These are phyloP conservation scores for Nicotiana knightiana DNA, from an alignment of 257 asterid species.

Conservation along the genomic window DNA sequence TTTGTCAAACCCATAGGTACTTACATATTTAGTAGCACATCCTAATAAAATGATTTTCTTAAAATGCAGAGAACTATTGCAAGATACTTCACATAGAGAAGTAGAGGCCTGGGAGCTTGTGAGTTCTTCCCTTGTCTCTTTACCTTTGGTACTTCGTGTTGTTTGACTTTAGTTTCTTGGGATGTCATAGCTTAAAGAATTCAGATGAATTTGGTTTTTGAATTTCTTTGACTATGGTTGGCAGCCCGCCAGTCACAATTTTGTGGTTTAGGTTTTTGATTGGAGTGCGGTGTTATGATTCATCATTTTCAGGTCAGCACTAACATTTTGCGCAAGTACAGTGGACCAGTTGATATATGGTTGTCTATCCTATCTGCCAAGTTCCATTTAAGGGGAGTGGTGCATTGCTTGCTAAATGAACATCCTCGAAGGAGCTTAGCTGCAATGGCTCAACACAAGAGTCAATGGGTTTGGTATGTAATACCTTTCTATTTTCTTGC, in stretches of 20 bases:
- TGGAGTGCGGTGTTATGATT: not conserved
- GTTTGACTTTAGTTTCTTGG: not conserved
- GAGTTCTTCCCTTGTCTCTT: constrained; percentile 14
- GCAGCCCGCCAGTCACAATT: not conserved
- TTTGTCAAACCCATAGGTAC: not conserved
- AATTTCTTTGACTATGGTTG: constrained; percentile 2
- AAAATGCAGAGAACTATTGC: constrained; percentile 47
- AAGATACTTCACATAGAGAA: constrained; percentile 27
- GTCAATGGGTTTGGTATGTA: constrained; percentile 93
- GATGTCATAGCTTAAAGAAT: not conserved
- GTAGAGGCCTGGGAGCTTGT: constrained; percentile 86
- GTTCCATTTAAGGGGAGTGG: constrained; percentile 20
- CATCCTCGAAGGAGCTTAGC: constrained; percentile 54
- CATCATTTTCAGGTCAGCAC: constrained; percentile 52
- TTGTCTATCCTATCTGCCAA: constrained; percentile 42
- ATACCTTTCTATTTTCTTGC: not conserved
- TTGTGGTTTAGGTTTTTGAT: not conserved
- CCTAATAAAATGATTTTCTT: not conserved
- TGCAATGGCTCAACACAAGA: constrained; percentile 87
- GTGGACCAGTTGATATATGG: constrained; percentile 80
- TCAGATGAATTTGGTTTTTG: not conserved
- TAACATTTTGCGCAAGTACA: constrained; percentile 68
- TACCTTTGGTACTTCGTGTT: not conserved
- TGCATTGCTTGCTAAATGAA: constrained; percentile 59
- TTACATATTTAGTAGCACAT: not conserved